A percentile compares a stretch with the other conserved stretches of the same genome.
Conservation (phyloP, 306 rosid genomes). For the Lupinus albus region DNA sequence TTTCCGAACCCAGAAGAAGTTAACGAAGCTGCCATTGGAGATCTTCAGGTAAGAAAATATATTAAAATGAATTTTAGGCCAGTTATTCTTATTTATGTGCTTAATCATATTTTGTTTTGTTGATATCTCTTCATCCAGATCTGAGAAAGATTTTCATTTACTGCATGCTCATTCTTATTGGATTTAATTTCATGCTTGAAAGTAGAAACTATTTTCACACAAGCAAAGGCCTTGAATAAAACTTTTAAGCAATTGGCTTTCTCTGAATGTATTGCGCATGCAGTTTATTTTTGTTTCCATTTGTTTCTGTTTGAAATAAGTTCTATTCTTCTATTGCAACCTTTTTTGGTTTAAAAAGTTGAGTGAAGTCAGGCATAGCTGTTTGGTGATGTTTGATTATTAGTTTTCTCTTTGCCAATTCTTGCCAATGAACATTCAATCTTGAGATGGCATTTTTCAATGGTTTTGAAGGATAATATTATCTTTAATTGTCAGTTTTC, state of each 20-base stretch:
- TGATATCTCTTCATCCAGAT: conserved; percentile 25
- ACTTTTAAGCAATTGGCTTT: neutral
- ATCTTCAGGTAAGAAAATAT: conserved; percentile 73
- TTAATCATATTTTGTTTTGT: conserved; percentile 7
- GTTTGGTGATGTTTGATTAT: conserved; percentile 1
- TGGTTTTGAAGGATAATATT: conserved; percentile 8
- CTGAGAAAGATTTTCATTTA: conserved; percentile 6
- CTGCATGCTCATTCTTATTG: conserved; percentile 5
- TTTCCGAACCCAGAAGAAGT: conserved; percentile 74
- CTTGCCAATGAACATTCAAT: conserved; percentile 22
- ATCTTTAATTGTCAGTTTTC: conserved; percentile 16
- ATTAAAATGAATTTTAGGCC: conserved; percentile 20
- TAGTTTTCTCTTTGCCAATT: conserved; percentile 13
- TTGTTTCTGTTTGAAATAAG: too few relatives aligned
- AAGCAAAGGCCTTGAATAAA: neutral
- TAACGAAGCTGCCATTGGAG: conserved; percentile 77
- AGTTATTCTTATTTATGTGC: conserved; percentile 17
- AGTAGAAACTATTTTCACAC: neutral
- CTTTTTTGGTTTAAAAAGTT: too few relatives aligned
- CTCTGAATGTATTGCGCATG: neutral
- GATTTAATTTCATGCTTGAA: conserved; percentile 15
- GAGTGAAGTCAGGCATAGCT: neutral
- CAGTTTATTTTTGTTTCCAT: conserved; percentile 3
- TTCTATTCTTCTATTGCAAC: neutral
- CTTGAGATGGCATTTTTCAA: conserved; percentile 24